phyloP scores from a whole-genome alignment of 2,329 filamentous ascomycete species.

The Trichoderma cornu-damae region DNA sequence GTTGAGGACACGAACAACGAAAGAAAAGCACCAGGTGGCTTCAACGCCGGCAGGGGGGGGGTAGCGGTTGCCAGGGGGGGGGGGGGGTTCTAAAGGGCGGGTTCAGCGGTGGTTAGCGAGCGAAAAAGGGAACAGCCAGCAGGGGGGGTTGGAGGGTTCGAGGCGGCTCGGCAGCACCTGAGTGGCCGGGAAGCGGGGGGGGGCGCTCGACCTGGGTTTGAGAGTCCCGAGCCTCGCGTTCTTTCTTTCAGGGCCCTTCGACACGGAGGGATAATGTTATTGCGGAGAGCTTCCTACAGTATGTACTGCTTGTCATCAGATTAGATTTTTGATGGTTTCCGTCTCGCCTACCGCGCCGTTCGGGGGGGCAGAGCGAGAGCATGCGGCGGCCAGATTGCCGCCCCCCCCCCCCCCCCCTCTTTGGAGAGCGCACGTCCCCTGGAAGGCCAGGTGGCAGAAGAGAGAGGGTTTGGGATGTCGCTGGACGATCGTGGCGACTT shows the following conservation, averaged over 20 bases:
- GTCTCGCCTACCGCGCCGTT: too few relatives aligned
- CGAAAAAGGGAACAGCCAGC: background rate
- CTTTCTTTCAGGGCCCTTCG: background rate
- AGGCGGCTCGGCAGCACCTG: background rate
- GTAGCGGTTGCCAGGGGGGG: constrained; percentile 26
- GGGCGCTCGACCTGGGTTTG: background rate
- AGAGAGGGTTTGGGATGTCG: too few relatives aligned
- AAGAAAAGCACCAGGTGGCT: constrained; percentile 34
- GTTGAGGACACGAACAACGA: constrained; percentile 22
- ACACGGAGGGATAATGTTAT: background rate
- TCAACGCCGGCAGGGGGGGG: constrained; percentile 27
- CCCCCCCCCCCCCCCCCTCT: too few relatives aligned
- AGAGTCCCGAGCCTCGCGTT: background rate
- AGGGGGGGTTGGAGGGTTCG: too few relatives aligned
- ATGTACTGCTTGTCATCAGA: too few relatives aligned
- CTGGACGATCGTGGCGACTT: too few relatives aligned
- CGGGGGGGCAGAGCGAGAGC: too few relatives aligned
- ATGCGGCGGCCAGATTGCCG: too few relatives aligned
- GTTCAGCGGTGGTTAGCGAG: background rate
- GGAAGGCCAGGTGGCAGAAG: too few relatives aligned
- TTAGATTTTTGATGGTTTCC: too few relatives aligned
- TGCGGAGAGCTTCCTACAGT: too few relatives aligned
- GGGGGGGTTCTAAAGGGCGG: constrained; percentile 25
- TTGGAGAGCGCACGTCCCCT: too few relatives aligned
- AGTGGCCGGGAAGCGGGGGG: constrained; percentile 7